phyloP scores from a whole-genome alignment of 202 grass and related monocot genomes.

The Carex arenaria region DNA sequence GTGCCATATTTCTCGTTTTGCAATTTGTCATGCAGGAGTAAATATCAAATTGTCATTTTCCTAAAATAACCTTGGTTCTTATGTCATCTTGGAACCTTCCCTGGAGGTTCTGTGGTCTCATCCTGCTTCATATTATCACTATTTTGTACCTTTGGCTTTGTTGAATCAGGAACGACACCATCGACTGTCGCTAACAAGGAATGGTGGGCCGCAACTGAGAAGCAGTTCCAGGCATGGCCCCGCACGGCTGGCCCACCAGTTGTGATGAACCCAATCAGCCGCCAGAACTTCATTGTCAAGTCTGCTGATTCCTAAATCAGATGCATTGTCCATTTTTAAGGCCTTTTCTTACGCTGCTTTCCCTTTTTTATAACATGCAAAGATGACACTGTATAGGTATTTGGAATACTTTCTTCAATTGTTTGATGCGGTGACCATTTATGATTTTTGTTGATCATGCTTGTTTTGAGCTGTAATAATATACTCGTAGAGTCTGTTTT shows the following conservation, averaged over 20 bases:
- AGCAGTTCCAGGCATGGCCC: conserved; percentile 86
- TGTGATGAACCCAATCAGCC: conserved; percentile 93
- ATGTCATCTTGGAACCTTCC: not conserved
- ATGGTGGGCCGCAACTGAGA: conserved; percentile 72
- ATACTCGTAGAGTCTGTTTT: not conserved
- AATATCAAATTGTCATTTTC: not conserved
- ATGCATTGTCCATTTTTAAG: not conserved
- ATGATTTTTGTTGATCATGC: not conserved
- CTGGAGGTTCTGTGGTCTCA: not conserved
- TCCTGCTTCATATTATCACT: not conserved
- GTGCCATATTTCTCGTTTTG: not conserved
- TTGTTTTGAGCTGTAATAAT: conserved; percentile 23
- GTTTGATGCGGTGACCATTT: not conserved
- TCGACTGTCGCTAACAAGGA: conserved; percentile 60
- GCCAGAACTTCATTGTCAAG: conserved; percentile 85
- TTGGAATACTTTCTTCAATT: not conserved
- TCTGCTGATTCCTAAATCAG: conserved; percentile 38
- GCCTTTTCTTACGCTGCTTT: not conserved
- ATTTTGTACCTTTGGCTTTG: conserved; percentile 1
- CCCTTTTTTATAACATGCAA: conserved; percentile 5
- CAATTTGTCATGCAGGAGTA: not conserved
- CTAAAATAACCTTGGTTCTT: not conserved
- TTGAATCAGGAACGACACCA: conserved; percentile 66
- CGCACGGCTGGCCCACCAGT: conserved; percentile 69
- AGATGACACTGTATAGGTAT: conserved; percentile 6